Conservation (phyloP, 257 asterid genomes). For the Capsicum pubescens region DNA sequence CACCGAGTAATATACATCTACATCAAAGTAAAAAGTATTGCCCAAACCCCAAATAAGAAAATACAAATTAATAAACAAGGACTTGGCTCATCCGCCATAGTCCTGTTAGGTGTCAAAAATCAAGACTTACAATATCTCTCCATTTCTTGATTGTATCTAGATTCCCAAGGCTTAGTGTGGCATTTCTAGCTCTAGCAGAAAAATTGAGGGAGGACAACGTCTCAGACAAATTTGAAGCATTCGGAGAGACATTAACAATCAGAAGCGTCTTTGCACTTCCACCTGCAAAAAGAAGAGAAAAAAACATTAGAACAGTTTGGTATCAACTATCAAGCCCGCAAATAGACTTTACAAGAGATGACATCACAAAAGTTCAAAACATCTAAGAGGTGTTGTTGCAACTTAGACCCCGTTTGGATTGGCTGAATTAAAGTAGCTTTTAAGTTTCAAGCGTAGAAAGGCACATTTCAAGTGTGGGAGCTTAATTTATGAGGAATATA, state of each 20-base stretch:
- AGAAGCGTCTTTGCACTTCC: conserved; percentile 91
- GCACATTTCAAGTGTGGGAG: too few relatives aligned
- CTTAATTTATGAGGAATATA: too few relatives aligned
- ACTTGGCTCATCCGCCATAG: neutral
- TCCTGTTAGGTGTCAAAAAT: neutral
- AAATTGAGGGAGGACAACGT: conserved; percentile 89
- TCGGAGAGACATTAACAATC: conserved; percentile 81
- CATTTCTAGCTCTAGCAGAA: conserved; percentile 92
- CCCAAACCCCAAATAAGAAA: conserved; percentile 6
- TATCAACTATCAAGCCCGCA: neutral
- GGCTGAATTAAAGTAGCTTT: too few relatives aligned
- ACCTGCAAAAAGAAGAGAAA: conserved; percentile 59
- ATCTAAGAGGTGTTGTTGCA: conserved; percentile 16
- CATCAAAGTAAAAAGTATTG: conserved; percentile 1
- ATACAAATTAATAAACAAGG: conserved; percentile 6
- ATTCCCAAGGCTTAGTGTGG: conserved; percentile 84
- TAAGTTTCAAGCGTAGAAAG: too few relatives aligned
- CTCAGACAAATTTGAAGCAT: conserved; percentile 70
- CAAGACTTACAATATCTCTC: conserved; percentile 90
- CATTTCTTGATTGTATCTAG: conserved; percentile 95
- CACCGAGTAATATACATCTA: neutral
- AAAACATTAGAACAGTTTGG: neutral
- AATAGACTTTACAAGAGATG: conserved; percentile 25
- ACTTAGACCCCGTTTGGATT: neutral
- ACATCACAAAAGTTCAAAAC: conserved; percentile 17